These are phyloP conservation scores for Metarhizium anisopliae DNA, from an alignment of 2,329 filamentous ascomycete genomes.

Conservation along the genomic window DNA sequence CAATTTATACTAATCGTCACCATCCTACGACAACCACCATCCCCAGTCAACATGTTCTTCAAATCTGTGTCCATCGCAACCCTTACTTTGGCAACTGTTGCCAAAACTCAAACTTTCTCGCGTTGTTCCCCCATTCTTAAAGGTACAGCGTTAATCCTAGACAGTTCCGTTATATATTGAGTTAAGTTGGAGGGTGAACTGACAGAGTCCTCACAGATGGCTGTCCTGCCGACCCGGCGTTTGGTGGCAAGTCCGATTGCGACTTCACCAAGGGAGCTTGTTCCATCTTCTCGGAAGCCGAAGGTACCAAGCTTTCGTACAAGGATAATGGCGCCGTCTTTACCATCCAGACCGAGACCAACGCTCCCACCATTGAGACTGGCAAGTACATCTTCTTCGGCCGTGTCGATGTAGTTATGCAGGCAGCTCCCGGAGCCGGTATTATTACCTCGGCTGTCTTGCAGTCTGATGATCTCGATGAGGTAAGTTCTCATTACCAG, in stretches of 20 bases:
- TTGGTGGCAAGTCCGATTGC: conserved; percentile 52
- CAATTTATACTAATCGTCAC: neutral
- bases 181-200: neutral
- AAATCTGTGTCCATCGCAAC: conserved; percentile 36
- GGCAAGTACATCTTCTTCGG: conserved; percentile 97
- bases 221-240: conserved; percentile 68
- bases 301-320: conserved; percentile 40
- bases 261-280: conserved; percentile 72
- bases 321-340: conserved; percentile 43
- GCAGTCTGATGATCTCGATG: conserved; percentile 79
- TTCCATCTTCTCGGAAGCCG: conserved; percentile 37
- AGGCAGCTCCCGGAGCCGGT: conserved; percentile 70
- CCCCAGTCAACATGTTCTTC: conserved; percentile 27
- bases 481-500: conserved; percentile 12
- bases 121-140: conserved; percentile 38
- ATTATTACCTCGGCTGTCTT: conserved; percentile 87
- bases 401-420: conserved; percentile 68
- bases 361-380: conserved; percentile 64
- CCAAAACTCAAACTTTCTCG: conserved; percentile 41
- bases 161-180: no score
- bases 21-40: neutral
- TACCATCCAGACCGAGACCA: conserved; percentile 57
- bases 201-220: conserved; percentile 20
- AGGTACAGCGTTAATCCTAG: conserved; percentile 16
- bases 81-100: conserved; percentile 39